Conservation (phyloP, 495 filamentous ascomycete genomes). For the Friedmanniomyces simplex region DNA sequence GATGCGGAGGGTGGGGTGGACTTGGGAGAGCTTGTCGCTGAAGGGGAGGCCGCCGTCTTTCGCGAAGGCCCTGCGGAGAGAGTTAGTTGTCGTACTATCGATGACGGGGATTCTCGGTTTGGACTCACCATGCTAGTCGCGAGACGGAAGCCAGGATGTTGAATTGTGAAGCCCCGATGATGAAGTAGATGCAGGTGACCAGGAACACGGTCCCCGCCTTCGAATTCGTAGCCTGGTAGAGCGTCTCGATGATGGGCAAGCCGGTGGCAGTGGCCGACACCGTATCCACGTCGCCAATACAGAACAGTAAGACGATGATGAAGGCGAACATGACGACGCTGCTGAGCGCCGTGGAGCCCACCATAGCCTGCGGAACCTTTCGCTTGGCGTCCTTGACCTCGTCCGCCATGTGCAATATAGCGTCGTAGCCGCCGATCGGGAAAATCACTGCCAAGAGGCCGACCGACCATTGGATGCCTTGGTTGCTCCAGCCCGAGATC, state of each 20-base stretch:
- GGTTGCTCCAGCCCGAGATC: conserved; percentile 1
- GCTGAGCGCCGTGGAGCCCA: conserved; percentile 6
- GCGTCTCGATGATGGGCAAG: conserved; percentile 45
- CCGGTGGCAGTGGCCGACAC: conserved; percentile 30
- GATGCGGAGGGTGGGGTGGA: conserved; percentile 35
- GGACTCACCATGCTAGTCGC: conserved; percentile 40
- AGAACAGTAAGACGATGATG: conserved; percentile 16
- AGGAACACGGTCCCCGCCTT: conserved; percentile 38
- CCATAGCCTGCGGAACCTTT: conserved; percentile 9
- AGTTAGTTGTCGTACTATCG: neutral
- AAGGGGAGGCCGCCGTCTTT: conserved; percentile 51
- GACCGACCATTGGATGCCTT: conserved; percentile 10
- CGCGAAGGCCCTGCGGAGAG: conserved; percentile 39
- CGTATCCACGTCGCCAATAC: conserved; percentile 23
- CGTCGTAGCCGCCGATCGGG: conserved; percentile 9
- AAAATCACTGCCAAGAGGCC: conserved; percentile 7
- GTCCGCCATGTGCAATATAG: conserved; percentile 7
- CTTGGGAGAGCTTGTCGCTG: conserved; percentile 23
- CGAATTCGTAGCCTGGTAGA: conserved; percentile 38
- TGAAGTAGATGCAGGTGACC: conserved; percentile 37
- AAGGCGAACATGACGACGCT: conserved; percentile 13
- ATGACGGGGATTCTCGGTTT: neutral
- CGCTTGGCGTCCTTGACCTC: conserved; percentile 7
- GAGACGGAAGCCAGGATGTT: conserved; percentile 43
- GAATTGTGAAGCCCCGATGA: conserved; percentile 36